These are phyloP conservation scores for Fraxinus velutina DNA, from an alignment of 305 asterid species.

Conservation along the genomic window DNA sequence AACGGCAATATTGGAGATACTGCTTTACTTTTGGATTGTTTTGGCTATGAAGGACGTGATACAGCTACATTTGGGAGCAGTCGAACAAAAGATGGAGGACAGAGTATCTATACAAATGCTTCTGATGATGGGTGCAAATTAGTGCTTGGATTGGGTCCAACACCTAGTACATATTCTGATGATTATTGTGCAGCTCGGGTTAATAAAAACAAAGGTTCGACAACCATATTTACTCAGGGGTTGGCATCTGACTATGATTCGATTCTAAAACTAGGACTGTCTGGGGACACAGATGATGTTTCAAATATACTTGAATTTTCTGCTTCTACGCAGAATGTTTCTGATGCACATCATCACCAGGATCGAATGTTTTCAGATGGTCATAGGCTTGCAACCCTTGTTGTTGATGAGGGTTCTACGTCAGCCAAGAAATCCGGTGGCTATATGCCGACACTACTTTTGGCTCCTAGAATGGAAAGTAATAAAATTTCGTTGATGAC, in stretches of 20 bases:
- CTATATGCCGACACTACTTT: conserved; percentile 41
- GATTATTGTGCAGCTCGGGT: conserved; percentile 19
- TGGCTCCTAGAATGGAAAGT: conserved; percentile 35
- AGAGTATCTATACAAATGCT: conserved; percentile 11
- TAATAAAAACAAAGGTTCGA: conserved; percentile 27
- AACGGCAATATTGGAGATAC: conserved; percentile 32
- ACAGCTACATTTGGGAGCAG: conserved; percentile 19
- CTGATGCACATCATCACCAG: conserved; percentile 19
- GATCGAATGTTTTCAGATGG: conserved; percentile 19
- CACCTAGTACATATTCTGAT: conserved; percentile 34
- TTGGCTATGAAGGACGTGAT: conserved; percentile 37
- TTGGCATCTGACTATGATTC: conserved; percentile 36
- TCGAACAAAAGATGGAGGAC: conserved; percentile 14
- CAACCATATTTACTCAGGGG: conserved; percentile 18
- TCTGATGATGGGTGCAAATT: conserved; percentile 46
- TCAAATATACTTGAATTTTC: conserved; percentile 30
- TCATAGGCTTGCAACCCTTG: conserved; percentile 23
- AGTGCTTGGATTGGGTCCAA: conserved; percentile 54
- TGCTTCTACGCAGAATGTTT: conserved; percentile 22
- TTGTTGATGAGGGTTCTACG: conserved; percentile 49
- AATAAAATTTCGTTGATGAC: conserved; percentile 19
- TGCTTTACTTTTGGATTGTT: conserved; percentile 40
- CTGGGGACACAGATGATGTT: conserved; percentile 35
- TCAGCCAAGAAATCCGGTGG: conserved; percentile 57
- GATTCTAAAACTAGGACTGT: conserved; percentile 39